Evolutionary conservation across 495 filamentous ascomycete species (phyloP).

Genomic region (Aspergillus haitiensis): DNA sequence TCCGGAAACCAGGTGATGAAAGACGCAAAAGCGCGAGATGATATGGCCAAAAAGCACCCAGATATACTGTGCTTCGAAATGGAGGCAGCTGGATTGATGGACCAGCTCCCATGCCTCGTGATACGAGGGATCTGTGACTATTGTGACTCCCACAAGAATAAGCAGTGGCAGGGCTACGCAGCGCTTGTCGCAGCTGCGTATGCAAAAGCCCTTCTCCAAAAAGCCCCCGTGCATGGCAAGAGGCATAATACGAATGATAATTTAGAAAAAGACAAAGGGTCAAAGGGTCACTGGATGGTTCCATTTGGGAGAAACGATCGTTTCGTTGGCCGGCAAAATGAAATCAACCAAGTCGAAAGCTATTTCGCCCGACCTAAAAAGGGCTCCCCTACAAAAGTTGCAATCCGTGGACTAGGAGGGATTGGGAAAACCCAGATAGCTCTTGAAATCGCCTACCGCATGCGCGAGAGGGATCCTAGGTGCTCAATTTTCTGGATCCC

Average conservation of each 20-base stretch:
- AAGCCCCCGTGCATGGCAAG: neutral
- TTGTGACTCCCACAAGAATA: constrained; percentile 43
- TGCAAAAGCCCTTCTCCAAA: constrained; percentile 26
- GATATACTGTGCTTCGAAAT: constrained; percentile 38
- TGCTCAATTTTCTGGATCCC: neutral
- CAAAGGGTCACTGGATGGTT: constrained; percentile 23
- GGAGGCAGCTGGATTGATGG: constrained; percentile 47
- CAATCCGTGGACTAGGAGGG: constrained; percentile 38
- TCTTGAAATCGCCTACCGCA: constrained; percentile 33
- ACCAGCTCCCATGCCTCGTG: constrained; percentile 38
- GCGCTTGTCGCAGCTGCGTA: constrained; percentile 38
- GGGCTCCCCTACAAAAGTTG: constrained; percentile 20
- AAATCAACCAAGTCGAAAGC: constrained; percentile 18
- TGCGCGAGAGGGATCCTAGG: constrained; percentile 30
- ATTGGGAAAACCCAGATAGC: constrained; percentile 47
- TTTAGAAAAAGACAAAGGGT: constrained; percentile 19
- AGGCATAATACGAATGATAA: constrained; percentile 10
- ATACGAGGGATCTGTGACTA: constrained; percentile 46
- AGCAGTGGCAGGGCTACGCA: constrained; percentile 40
- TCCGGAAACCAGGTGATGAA: too few species aligned
- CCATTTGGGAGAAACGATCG: constrained; percentile 21
- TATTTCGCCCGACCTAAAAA: neutral
- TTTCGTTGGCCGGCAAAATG: constrained; percentile 30
- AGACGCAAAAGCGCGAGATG: too few species aligned
- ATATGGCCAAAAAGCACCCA: too few species aligned